A percentile compares a stretch with the other conserved stretches of the same genome.
These are phyloP conservation scores for Cantharellus anzutake DNA, from an alignment of 768 basidiomycete genomes.

Conservation along the genomic window DNA sequence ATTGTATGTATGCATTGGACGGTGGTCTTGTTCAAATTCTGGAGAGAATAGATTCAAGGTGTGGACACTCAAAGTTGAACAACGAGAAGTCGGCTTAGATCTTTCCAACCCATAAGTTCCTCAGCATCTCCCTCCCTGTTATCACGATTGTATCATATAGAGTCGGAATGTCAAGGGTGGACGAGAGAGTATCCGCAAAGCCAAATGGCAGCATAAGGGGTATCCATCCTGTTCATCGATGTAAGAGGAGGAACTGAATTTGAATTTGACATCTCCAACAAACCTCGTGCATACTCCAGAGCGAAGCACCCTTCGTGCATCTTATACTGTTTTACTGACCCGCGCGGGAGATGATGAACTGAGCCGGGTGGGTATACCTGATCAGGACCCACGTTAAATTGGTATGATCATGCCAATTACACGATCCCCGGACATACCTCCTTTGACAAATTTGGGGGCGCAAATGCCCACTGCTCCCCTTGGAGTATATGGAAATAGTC, in stretches of 20 bases:
- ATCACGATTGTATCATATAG: constrained; percentile 59
- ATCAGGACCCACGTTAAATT: background rate
- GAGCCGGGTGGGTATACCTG: constrained; percentile 56
- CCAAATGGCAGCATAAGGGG: constrained; percentile 94
- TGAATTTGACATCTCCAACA: constrained; percentile 10
- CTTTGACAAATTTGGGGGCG: constrained; percentile 60
- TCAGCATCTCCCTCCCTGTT: constrained; percentile 66
- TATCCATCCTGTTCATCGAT: constrained; percentile 61
- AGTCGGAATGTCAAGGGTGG: constrained; percentile 75
- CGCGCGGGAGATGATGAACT: constrained; percentile 68
- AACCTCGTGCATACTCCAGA: constrained; percentile 85
- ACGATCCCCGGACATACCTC: constrained; percentile 27
- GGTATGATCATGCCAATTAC: background rate
- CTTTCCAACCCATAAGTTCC: constrained; percentile 71
- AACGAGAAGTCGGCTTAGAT: constrained; percentile 26
- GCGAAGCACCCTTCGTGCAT: constrained; percentile 96
- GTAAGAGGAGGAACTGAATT: no score
- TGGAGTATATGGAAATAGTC: constrained; percentile 94
- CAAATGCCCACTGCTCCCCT: constrained; percentile 91
- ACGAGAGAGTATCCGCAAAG: constrained; percentile 63
- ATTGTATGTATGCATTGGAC: no score
- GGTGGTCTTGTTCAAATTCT: no score
- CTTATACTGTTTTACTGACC: constrained; percentile 88
- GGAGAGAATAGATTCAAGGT: no score
- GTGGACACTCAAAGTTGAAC: no score